Conservation (phyloP, 331 rosid species). For the Dryas integrifolia region DNA sequence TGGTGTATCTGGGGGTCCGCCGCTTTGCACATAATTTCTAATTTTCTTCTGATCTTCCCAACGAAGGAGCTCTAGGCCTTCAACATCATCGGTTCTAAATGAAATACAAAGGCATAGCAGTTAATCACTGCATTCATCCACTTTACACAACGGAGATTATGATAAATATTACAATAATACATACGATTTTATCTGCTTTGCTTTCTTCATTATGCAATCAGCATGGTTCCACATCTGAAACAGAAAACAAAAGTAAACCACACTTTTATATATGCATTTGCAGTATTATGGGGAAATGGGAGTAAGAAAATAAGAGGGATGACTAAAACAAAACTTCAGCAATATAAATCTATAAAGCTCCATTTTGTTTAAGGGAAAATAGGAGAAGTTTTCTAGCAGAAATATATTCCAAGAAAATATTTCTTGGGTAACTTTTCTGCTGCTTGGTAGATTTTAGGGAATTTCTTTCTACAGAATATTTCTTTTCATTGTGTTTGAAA, state of each 20-base stretch:
- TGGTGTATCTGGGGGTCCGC: constrained; percentile 22
- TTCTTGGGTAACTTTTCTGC: no score
- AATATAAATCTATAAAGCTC: not conserved
- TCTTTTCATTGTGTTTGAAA: not conserved
- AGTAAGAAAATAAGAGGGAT: not conserved
- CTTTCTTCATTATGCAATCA: constrained; percentile 66
- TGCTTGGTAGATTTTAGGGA: not conserved
- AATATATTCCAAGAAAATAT: no score
- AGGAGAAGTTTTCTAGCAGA: not conserved
- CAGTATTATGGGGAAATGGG: not conserved
- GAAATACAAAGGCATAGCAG: constrained; percentile 17
- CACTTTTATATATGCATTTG: not conserved
- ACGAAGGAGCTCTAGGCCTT: constrained; percentile 78
- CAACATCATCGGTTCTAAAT: constrained; percentile 76
- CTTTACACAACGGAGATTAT: not conserved
- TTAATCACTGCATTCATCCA: constrained; percentile 15
- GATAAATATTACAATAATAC: constrained; percentile 24
- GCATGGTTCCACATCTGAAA: constrained; percentile 97
- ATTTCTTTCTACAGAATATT: not conserved
- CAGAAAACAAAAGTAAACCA: constrained; percentile 17
- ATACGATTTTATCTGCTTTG: constrained; percentile 87
- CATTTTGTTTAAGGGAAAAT: not conserved
- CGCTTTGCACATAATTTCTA: constrained; percentile 62
- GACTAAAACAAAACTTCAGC: not conserved
- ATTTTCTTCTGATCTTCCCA: constrained; percentile 96